Conservation (phyloP, 768 basidiomycete species). For the Gloeopeniophorella convolvens region DNA sequence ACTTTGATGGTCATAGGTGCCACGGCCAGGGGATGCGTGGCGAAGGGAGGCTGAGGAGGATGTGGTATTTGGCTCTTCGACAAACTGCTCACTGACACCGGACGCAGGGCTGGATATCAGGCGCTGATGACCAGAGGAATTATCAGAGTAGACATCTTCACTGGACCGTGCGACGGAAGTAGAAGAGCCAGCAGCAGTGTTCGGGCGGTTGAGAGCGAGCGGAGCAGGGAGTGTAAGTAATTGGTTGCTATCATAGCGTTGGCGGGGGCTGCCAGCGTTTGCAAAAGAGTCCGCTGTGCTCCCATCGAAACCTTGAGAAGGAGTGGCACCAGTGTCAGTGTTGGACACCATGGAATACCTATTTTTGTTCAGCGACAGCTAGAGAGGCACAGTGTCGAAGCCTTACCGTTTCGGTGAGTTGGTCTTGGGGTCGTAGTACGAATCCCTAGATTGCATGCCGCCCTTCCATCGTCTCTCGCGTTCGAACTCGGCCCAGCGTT, state of each 20-base stretch:
- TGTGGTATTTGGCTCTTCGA: slow-evolving; percentile 16
- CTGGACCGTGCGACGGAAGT: slow-evolving; percentile 33
- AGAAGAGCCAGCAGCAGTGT: slow-evolving; percentile 20
- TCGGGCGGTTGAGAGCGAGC: slow-evolving; percentile 49
- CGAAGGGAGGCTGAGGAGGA: background rate
- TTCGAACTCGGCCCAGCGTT: slow-evolving; percentile 98
- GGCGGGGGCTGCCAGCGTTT: slow-evolving; percentile 37
- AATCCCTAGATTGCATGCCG: slow-evolving; percentile 79
- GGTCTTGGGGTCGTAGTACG: slow-evolving; percentile 48
- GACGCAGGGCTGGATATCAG: slow-evolving; percentile 32
- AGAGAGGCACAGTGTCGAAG: slow-evolving; percentile 24
- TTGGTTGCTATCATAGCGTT: slow-evolving; percentile 62
- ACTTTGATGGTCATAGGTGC: slow-evolving; percentile 14
- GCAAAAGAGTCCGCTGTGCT: slow-evolving; percentile 57
- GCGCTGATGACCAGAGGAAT: slow-evolving; percentile 38
- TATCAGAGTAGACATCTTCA: slow-evolving; percentile 34
- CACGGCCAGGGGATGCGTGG: slow-evolving; percentile 14
- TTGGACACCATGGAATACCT: slow-evolving; percentile 77
- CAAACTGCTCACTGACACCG: slow-evolving; percentile 27
- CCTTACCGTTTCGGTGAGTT: slow-evolving; percentile 53
- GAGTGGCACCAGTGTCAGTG: slow-evolving; percentile 60
- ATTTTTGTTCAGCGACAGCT: slow-evolving; percentile 31
- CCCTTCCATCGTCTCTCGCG: slow-evolving; percentile 90
- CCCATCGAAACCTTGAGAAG: slow-evolving; percentile 45
- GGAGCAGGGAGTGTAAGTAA: slow-evolving; percentile 73